Evolutionary conservation across 2,329 filamentous ascomycete species (phyloP), one percentile per base, ranked within the genome.

Genomic region (Hypoxylon sp.): DNA sequence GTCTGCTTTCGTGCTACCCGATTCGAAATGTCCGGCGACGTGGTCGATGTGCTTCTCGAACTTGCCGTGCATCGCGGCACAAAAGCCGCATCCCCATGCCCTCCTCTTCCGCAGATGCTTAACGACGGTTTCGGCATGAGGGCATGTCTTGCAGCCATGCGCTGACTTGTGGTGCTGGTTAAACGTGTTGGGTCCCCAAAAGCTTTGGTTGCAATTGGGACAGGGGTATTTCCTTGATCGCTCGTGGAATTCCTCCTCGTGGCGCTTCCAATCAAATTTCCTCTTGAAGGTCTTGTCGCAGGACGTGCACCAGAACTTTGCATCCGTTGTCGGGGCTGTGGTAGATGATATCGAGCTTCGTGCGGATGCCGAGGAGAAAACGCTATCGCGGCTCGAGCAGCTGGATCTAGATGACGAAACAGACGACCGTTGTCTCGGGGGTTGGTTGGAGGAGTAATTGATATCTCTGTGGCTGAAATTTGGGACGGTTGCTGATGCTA

Each of bases 51-150:
- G 88, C 61, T 90, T 88, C 75, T 91, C 89, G 71, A 89, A 87
- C 11, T 88, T 88, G 14, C 88, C 85, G 64, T 90, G 84, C 46
- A 91, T 83, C 14, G 85, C 86, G 3, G 87, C 89, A 73, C 90
- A 92, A 79, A 91, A 91, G 27, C 90, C 90, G 71, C 90, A 92
- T 1, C 89, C 90, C 86, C 89, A 92, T 42, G 90, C 88, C 78
- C 88, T 89, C 71, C 89, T 85, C 81, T 90, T 89, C 67, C 85
- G 85, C 68, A 89, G 85, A 59, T 89, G 89, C 74, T 85, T 86
- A 75, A 90, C 88, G 20, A 90, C 88, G 72, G 87, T 87, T 72
- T 90, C 87, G 54, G 89, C 88, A 73, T 91, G 89, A 4, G 89
- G 89, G 70, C 89, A 91, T 3, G 88, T 88, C 75, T 88, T 88